Conservation (phyloP, 139 green algal genomes). For the Astrephomene gubernaculifera region DNA sequence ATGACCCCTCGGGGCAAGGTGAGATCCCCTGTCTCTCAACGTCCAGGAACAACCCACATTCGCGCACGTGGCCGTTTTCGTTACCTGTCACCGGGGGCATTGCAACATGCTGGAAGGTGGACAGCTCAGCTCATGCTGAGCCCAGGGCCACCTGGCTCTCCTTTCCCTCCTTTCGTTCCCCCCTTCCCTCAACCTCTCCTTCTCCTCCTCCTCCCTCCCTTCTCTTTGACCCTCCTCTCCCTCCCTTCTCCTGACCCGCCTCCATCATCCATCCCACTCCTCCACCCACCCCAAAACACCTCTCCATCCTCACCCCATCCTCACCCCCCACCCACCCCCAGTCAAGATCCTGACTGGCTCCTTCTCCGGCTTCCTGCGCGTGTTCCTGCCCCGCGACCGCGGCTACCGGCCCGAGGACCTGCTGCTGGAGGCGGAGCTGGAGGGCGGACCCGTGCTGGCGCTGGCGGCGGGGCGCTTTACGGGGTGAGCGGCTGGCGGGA, state of each 20-base stretch:
- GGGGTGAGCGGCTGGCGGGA: slow-evolving; percentile 45
- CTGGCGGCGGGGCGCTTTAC: slow-evolving; percentile 63
- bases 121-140: too few relatives aligned
- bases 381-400: slow-evolving; percentile 59
- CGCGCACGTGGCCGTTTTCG: too few relatives aligned
- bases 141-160: too few relatives aligned
- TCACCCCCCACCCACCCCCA: slow-evolving; percentile 40
- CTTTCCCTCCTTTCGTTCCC: too few relatives aligned
- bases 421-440: slow-evolving; percentile 65
- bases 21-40: too few relatives aligned
- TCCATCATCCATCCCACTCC: not conserved
- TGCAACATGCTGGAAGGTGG: too few relatives aligned
- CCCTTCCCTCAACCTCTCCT: not conserved
- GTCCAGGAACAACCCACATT: not conserved
- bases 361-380: slow-evolving; percentile 70
- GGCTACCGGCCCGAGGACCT: slow-evolving; percentile 69
- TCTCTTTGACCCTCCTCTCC: not conserved
- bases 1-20: slow-evolving; percentile 58
- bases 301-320: too few relatives aligned
- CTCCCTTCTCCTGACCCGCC: not conserved
- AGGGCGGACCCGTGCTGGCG: slow-evolving; percentile 60
- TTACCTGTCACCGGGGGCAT: too few relatives aligned
- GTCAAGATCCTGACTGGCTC: slow-evolving; percentile 74
- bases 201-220: not conserved
- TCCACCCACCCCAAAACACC: too few relatives aligned